phyloP scores from a whole-genome alignment of 345 rosid species.

The Hypericum androsaemum region DNA sequence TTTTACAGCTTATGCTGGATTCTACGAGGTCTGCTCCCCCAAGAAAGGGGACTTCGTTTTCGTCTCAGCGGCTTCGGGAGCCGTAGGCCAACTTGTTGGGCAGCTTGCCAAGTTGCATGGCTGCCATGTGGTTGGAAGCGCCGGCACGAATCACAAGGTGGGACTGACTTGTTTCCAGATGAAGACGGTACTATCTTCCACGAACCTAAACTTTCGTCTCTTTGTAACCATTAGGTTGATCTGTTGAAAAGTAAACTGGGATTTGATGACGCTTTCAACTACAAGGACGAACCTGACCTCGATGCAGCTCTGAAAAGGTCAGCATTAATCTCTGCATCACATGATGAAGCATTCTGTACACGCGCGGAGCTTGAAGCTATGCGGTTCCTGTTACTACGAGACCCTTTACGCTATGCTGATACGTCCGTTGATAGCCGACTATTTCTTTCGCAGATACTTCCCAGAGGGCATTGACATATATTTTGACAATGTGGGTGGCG shows the following conservation, averaged over 20 bases:
- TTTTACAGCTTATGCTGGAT: conserved; percentile 64
- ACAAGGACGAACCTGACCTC: conserved; percentile 48
- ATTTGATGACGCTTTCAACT: conserved; percentile 70
- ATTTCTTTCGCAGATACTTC: conserved; percentile 30
- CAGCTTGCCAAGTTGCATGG: conserved; percentile 69
- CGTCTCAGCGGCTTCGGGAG: conserved; percentile 70
- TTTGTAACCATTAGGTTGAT: conserved; percentile 39
- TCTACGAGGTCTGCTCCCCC: conserved; percentile 54
- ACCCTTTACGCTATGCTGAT: no score
- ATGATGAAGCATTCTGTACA: no score
- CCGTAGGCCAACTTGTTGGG: conserved; percentile 74
- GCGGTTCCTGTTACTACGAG: no score
- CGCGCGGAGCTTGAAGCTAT: no score
- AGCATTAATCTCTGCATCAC: conserved; percentile 5
- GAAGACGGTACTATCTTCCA: not conserved
- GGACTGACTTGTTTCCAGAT: not conserved
- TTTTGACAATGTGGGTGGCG: conserved; percentile 72
- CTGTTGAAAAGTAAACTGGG: conserved; percentile 49
- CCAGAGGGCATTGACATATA: conserved; percentile 61
- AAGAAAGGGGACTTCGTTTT: conserved; percentile 46
- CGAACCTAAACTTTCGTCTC: not conserved
- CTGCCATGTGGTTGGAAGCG: conserved; percentile 65
- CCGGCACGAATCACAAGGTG: conserved; percentile 51
- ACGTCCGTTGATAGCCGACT: not conserved
- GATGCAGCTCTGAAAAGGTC: conserved; percentile 58